A percentile compares a stretch with the other conserved stretches of the same genome.
Conservation (phyloP, 2,329 filamentous ascomycete species). For the Herpotrichia juniperi region DNA sequence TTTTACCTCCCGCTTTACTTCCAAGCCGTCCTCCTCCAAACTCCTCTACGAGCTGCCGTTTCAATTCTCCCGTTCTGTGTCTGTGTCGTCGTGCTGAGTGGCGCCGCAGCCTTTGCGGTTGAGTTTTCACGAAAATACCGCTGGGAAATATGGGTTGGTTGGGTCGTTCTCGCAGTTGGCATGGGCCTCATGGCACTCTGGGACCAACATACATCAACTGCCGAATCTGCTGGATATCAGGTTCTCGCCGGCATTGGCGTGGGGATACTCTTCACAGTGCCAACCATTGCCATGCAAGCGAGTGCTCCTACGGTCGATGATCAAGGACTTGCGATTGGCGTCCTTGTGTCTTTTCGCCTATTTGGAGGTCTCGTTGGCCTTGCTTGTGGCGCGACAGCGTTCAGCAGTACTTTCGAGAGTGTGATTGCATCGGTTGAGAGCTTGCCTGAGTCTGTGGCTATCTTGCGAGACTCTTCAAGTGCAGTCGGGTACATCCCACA, state of each 20-base stretch:
- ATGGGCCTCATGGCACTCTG: slow-evolving; percentile 2
- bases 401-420: slow-evolving; percentile 36
- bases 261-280: slow-evolving; percentile 11
- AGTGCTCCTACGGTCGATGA: slow-evolving; percentile 41
- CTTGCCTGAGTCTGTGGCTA: neutral
- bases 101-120: slow-evolving; percentile 1
- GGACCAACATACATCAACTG: neutral
- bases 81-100: neutral
- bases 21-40: slow-evolving; percentile 52
- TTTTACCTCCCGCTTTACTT: slow-evolving; percentile 74
- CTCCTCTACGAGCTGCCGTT: slow-evolving; percentile 33
- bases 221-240: slow-evolving; percentile 5
- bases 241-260: slow-evolving; percentile 17
- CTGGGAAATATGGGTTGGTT: neutral
- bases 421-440: neutral
- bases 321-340: slow-evolving; percentile 41
- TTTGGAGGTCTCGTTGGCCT: slow-evolving; percentile 48
- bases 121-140: slow-evolving; percentile 4
- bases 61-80: slow-evolving; percentile 11
- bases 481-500: slow-evolving; percentile 8
- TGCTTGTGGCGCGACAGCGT: slow-evolving; percentile 41
- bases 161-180: slow-evolving; percentile 2
- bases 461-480: neutral
- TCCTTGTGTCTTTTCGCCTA: slow-evolving; percentile 43
- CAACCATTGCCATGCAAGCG: slow-evolving; percentile 42